Percentiles rank a stretch among this genome's conserved stretches.
These are phyloP conservation scores for Zasmidium angulare DNA, from an alignment of 2,329 filamentous ascomycete species.

Conservation along the genomic window DNA sequence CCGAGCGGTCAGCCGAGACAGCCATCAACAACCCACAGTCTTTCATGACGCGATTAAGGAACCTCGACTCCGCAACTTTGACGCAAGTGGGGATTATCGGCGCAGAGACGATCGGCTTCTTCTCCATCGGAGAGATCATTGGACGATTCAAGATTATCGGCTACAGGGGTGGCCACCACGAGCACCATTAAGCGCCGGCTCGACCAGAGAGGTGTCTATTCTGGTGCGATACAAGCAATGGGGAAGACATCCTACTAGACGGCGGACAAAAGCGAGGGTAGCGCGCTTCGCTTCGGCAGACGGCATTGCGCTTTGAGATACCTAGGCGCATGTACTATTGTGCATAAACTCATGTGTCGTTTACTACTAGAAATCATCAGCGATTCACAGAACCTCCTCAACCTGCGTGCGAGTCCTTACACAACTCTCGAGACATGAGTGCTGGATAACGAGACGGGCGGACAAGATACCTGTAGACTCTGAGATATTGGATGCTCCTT, in stretches of 20 bases:
- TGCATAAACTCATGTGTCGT: slow-evolving; percentile 23
- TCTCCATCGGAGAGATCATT: slow-evolving; percentile 96
- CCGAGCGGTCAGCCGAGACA: slow-evolving; percentile 45
- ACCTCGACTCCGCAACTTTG: slow-evolving; percentile 69
- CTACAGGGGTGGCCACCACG: slow-evolving; percentile 55
- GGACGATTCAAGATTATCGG: slow-evolving; percentile 93
- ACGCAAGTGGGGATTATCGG: slow-evolving; percentile 72
- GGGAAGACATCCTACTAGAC: slow-evolving; percentile 15
- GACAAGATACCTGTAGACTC: neutral
- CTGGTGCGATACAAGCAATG: neutral
- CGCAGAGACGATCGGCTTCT: slow-evolving; percentile 92
- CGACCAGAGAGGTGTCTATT: neutral
- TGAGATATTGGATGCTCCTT: neutral
- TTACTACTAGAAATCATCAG: slow-evolving; percentile 1
- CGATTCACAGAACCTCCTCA: neutral
- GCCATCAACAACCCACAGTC: slow-evolving; percentile 57
- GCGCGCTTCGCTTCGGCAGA: slow-evolving; percentile 3
- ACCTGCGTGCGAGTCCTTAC: neutral
- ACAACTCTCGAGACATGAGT: neutral
- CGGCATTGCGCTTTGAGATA: slow-evolving; percentile 8
- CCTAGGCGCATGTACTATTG: slow-evolving; percentile 28
- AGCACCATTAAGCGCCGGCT: slow-evolving; percentile 18
- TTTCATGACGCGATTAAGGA: slow-evolving; percentile 62
- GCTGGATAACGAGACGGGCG: neutral
- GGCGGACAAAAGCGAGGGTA: slow-evolving; percentile 5